Base-by-base conservation (phyloP, 208 protist species). In the Porcisia deanei region DNA sequence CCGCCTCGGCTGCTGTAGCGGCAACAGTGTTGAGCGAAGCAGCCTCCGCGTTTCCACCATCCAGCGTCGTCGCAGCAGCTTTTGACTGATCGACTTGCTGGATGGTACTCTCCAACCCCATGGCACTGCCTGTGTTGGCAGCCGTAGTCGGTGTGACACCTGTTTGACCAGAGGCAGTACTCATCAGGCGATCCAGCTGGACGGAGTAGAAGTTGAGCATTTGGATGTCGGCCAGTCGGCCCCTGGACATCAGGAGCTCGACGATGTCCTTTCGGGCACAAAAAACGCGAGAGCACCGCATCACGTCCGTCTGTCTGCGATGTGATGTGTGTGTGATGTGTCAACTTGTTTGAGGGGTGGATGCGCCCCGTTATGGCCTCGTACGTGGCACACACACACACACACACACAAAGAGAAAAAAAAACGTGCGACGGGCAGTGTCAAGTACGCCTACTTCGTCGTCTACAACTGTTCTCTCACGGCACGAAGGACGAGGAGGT, bases 121-220 rank as follows among this genome's bases (percentile, higher is more conserved):
- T 20, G 18, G n/a, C 49, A 45, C 45, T 53, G 20, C 16, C 69
- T 30, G 43, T 34, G 45, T 39, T 41, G 16, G 43, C 49, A 37
- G 45, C 37, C 37, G 30, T 53, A 30, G 54, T 7, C 14, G 41
- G 41, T 30, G 78, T 8, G 59, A 16, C 37, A 37, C 49, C 41
- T 71, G 60, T 20, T 60, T 22, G 14, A 43, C 63, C 63, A 7
- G 69, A 25, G 5, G 57, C 76, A 4, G 75, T 25, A 30, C 39
- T 25, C 55, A 80, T 18, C 70, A 86, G 63, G 14, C 71, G 73
- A 41, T 79, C 60, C 63, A 88, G 70, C 52, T 89, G 85, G 39
- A 54, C 77, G 30, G 76, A 84, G 79, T 93, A 96, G 70, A 89
- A 91, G 49, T 90, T 86, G 22, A 93, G 71, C 75, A 96, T 84